Evolutionary conservation across 192 early-diverging fungal species (phyloP), one percentile per base, ranked within the genome.

Genomic region (Physocladia obscura): DNA sequence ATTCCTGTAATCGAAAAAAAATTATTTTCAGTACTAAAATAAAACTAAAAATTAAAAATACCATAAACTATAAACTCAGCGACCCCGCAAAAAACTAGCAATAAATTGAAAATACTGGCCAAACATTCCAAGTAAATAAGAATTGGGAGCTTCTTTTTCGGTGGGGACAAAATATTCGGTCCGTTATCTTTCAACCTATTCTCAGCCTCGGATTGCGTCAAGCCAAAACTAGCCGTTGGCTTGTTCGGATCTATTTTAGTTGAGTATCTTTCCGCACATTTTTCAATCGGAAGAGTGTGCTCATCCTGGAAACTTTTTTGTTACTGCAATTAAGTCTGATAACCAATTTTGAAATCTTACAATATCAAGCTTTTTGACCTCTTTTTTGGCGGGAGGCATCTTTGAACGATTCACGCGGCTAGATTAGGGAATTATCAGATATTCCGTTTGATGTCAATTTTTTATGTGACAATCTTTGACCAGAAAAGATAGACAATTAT

Each of bases 131-230:
- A 58, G 68, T 85, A 96, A 55, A 88, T 87, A 36, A 90, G 67
- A 36, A 91, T 69, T 21, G 89, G 77, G 31, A 82, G 88, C 67
- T 82, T 85, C 69, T 87, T 91, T 76, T 92, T 92, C 32, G 93
- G 92, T 31, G 94, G 94, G 2, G 92, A 84, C 54, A 96, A 81
- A 36, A 88, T 75, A 76, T 96, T 96, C 37, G 84, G 92, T 0
- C 94, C 94, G 57, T 91, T 78, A 47, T 81, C 74, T 2, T 50
- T 62, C 55, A 94, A 74, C 31, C 89, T 78, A 21, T 82, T 67
- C 4, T 76, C 76, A n/a, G 91, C 92, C 36, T 84, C 85, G 4
- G 68, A 70, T 0, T 74, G 30, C 15, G 75, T 73, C 13, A 96
- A 77, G 6, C 94, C 94, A 56, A 74, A 61, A 13, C 89, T 93